phyloP scores from a whole-genome alignment of 192 early-diverging fungal genomes.

The Coemansia sp. region DNA sequence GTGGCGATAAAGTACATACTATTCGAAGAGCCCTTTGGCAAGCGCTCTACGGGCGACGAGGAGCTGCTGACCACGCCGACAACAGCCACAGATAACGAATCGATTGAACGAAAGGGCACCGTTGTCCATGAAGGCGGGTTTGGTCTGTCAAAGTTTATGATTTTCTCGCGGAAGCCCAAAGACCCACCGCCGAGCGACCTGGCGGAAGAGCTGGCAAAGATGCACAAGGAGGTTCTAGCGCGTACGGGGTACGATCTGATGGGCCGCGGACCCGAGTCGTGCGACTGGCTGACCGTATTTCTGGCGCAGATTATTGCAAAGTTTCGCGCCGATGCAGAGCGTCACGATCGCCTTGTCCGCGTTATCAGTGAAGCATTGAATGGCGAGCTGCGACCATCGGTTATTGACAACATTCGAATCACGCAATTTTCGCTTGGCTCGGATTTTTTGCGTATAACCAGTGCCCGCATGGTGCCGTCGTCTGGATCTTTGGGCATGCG shows the following conservation, averaged over 20 bases:
- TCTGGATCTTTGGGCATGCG: constrained; percentile 47
- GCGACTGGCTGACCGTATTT: constrained; percentile 59
- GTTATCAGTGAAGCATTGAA: constrained; percentile 53
- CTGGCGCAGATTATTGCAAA: constrained; percentile 52
- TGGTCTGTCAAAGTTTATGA: constrained; percentile 48
- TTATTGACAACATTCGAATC: constrained; percentile 48
- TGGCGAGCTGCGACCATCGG: constrained; percentile 41
- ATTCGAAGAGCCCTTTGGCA: constrained; percentile 49
- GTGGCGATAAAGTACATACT: constrained; percentile 53
- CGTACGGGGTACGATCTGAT: constrained; percentile 46
- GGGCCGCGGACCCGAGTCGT: constrained; percentile 42
- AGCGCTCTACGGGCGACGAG: constrained; percentile 2
- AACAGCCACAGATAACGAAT: not conserved
- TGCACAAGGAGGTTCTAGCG: constrained; percentile 48
- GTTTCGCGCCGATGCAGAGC: constrained; percentile 51
- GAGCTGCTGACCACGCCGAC: not conserved
- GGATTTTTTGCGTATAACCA: constrained; percentile 48
- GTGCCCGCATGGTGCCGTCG: constrained; percentile 50
- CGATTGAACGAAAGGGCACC: constrained; percentile 5
- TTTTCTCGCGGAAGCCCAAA: constrained; percentile 47
- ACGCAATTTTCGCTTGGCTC: constrained; percentile 55
- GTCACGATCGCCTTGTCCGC: constrained; percentile 47
- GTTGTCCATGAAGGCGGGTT: constrained; percentile 42
- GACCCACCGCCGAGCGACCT: constrained; percentile 34
- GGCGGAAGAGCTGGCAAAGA: constrained; percentile 43